Evolutionary conservation across 495 filamentous ascomycete genomes (phyloP).

Genomic region (Parathielavia appendiculata): DNA sequence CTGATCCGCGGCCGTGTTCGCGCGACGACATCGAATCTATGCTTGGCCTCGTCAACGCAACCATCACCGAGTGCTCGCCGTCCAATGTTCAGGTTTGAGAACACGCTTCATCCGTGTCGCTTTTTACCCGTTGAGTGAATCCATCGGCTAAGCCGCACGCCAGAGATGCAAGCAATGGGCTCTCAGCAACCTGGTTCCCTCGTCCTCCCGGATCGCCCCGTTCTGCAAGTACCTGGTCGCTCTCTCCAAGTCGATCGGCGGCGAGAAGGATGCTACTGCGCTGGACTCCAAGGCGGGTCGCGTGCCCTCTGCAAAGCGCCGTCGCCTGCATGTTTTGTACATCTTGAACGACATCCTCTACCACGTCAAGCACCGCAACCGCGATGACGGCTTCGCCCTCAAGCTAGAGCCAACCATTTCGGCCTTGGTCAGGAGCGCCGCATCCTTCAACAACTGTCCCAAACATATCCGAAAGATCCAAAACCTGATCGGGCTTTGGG

Average conservation of each 20-base stretch:
- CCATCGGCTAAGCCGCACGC: constrained; percentile 49
- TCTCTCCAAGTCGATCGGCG: constrained; percentile 55
- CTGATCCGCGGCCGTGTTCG: constrained; percentile 65
- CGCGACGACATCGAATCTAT: constrained; percentile 69
- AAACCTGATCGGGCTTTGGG: constrained; percentile 69
- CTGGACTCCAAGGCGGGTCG: constrained; percentile 25
- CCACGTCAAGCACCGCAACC: constrained; percentile 61
- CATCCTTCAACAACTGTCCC: constrained; percentile 56
- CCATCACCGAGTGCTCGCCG: constrained; percentile 68
- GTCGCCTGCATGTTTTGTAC: constrained; percentile 74
- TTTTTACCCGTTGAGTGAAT: constrained; percentile 33
- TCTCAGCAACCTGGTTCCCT: constrained; percentile 62
- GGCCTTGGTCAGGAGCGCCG: constrained; percentile 56
- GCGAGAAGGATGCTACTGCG: constrained; percentile 10
- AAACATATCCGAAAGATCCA: constrained; percentile 63
- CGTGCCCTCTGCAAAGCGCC: constrained; percentile 58
- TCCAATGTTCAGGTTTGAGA: constrained; percentile 94
- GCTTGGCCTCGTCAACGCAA: constrained; percentile 60
- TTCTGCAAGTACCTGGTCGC: constrained; percentile 74
- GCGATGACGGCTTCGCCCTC: constrained; percentile 51
- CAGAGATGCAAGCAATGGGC: constrained; percentile 90
- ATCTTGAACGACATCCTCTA: constrained; percentile 79
- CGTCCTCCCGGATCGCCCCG: constrained; percentile 58
- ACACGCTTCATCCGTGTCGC: constrained; percentile 51
- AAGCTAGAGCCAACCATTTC: constrained; percentile 58